These are phyloP conservation scores for Colletotrichum paranaense DNA, from an alignment of 2,329 filamentous ascomycete genomes.

Conservation along the genomic window DNA sequence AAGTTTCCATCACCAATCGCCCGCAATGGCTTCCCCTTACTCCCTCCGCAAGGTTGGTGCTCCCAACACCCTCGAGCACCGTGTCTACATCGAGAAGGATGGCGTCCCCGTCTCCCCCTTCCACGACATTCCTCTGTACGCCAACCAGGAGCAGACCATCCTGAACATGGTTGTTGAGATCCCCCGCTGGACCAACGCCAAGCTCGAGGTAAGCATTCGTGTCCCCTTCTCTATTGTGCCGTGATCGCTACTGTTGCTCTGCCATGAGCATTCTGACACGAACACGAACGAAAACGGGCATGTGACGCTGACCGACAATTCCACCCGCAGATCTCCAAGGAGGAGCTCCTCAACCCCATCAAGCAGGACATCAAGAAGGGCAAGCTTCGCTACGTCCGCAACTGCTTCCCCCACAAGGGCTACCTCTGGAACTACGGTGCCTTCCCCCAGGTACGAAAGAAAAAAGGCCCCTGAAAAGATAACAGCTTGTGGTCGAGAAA, in stretches of 20 bases:
- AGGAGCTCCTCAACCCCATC: slow-evolving; percentile 97
- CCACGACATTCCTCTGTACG: slow-evolving; percentile 98
- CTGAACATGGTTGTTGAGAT: slow-evolving; percentile 99
- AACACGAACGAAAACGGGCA: background rate
- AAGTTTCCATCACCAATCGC: slow-evolving; percentile 37
- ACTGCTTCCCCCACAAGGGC: slow-evolving; percentile 99
- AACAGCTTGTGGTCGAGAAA: background rate
- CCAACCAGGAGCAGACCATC: slow-evolving; percentile 94
- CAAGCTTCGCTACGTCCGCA: slow-evolving; percentile 98
- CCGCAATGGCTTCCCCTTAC: slow-evolving; percentile 75
- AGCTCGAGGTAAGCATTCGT: slow-evolving; percentile 85
- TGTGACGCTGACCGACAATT: slow-evolving; percentile 31
- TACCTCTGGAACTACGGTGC: slow-evolving; percentile 99
- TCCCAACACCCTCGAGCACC: slow-evolving; percentile 95
- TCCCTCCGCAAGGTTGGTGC: slow-evolving; percentile 87
- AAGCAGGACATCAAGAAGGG: slow-evolving; percentile 99
- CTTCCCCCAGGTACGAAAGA: slow-evolving; percentile 85
- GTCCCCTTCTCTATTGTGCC: slow-evolving; percentile 16
- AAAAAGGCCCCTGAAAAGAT: background rate
- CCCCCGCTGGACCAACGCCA: slow-evolving; percentile 99
- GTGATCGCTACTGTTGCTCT: background rate
- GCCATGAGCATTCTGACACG: background rate
- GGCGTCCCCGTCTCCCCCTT: slow-evolving; percentile 93
- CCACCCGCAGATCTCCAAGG: slow-evolving; percentile 87
- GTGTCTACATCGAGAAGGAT: slow-evolving; percentile 98